Percentiles rank a stretch among this genome's conserved stretches.
Conservation (phyloP, 805 yeast genomes). For the Ogataea henricii region DNA sequence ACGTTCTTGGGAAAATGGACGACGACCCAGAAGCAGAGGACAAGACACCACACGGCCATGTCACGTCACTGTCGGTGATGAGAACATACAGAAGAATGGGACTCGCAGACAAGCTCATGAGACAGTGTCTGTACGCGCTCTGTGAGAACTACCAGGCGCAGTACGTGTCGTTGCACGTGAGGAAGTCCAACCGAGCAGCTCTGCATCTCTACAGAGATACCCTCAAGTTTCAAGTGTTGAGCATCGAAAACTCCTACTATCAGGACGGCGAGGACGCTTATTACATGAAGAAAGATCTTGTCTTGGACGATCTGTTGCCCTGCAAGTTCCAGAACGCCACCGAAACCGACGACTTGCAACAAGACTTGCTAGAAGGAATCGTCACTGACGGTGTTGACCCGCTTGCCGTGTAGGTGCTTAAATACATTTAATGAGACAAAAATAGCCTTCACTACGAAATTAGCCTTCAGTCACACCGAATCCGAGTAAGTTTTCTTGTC, state of each 20-base stretch:
- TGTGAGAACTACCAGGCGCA: constrained; percentile 80
- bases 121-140: constrained; percentile 73
- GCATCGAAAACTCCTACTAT: constrained; percentile 85
- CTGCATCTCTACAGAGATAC: constrained; percentile 88
- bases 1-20: constrained; percentile 94
- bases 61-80: constrained; percentile 92
- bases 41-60: constrained; percentile 83
- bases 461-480: background rate
- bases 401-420: constrained; percentile 9
- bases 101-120: constrained; percentile 87
- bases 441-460: no score
- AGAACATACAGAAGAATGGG: constrained; percentile 95
- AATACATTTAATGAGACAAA: background rate
- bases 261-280: constrained; percentile 98
- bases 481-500: constrained; percentile 35
- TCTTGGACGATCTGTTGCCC: constrained; percentile 62
- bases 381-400: constrained; percentile 13
- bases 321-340: constrained; percentile 51
- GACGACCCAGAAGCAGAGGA: constrained; percentile 73
- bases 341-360: constrained; percentile 56
- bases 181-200: constrained; percentile 93
- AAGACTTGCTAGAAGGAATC: constrained; percentile 45
- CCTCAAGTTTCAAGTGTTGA: constrained; percentile 75
- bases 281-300: constrained; percentile 79
- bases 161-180: constrained; percentile 88